Evolutionary conservation across 2,329 filamentous ascomycete species (phyloP).

Genomic region (Arthrobotrys conoides): DNA sequence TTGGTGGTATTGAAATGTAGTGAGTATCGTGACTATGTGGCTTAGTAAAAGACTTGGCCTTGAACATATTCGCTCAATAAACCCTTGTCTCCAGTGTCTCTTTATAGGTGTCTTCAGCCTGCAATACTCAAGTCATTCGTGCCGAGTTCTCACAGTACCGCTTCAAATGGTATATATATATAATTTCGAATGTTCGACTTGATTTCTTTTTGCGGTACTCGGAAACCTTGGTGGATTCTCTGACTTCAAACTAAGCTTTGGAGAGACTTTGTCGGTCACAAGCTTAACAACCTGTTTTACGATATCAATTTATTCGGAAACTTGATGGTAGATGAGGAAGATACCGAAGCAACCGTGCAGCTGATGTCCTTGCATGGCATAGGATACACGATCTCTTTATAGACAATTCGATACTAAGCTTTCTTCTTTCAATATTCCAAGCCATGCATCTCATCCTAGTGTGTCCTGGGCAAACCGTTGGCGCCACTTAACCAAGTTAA

Average conservation of each 20-base stretch:
- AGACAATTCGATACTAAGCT: background rate
- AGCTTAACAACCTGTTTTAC: background rate
- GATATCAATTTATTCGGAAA: background rate
- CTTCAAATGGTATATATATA: background rate
- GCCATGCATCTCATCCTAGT: background rate
- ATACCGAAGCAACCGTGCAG: background rate
- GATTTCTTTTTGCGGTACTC: background rate
- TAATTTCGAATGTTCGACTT: too few relatives aligned
- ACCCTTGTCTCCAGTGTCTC: background rate
- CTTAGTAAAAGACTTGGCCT: background rate
- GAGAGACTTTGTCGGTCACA: background rate
- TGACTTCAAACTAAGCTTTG: too few relatives aligned
- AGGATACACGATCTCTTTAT: background rate
- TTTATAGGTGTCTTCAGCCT: background rate
- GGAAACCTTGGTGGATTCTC: background rate
- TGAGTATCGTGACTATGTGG: background rate
- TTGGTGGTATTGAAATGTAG: background rate
- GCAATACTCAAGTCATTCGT: background rate
- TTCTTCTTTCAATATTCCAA: background rate
- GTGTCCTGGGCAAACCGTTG: background rate
- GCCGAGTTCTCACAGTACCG: background rate
- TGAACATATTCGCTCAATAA: too few relatives aligned
- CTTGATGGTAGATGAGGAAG: background rate
- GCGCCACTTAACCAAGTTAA: background rate
- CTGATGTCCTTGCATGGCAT: constrained; percentile 1